A percentile compares a stretch with the other conserved stretches of the same genome.
phyloP scores from a whole-genome alignment of 176 grass and related monocot genomes.

The Neostapfia colusana region DNA sequence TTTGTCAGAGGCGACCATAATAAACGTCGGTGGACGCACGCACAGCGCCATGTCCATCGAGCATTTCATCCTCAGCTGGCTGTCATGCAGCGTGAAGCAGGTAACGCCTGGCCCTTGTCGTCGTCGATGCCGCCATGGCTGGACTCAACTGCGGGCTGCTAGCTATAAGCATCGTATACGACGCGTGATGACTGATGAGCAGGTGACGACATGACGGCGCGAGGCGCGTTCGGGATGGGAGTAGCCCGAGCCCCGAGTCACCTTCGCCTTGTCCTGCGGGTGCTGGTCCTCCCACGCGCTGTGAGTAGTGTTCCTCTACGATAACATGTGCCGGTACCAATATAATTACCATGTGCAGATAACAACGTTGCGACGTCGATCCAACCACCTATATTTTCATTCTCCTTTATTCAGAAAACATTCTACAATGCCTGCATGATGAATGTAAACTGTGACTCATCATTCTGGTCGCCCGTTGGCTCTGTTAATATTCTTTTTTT shows the following conservation, averaged over 20 bases:
- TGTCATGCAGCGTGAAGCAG: conserved; percentile 76
- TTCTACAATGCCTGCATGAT: too few species aligned
- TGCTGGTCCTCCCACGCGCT: conserved; percentile 91
- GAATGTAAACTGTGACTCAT: conserved; percentile 70
- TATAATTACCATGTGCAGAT: too few species aligned
- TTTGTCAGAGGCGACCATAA: conserved; percentile 67
- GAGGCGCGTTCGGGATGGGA: conserved; percentile 69
- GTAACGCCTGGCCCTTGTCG: conserved; percentile 37
- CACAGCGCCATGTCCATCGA: conserved; percentile 93
- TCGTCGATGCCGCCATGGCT: not conserved
- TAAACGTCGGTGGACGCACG: conserved; percentile 76
- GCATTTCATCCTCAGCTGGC: conserved; percentile 88
- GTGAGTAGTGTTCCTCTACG: conserved; percentile 49
- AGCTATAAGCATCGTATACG: not conserved
- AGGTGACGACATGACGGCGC: conserved; percentile 54
- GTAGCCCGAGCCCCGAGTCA: conserved; percentile 91
- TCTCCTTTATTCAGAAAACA: not conserved
- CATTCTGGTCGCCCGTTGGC: too few species aligned
- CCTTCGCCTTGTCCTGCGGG: conserved; percentile 89
- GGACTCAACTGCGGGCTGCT: not conserved
- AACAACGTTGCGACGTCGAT: not conserved
- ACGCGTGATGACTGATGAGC: conserved; percentile 15
- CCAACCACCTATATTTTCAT: too few species aligned
- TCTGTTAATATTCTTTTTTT: too few species aligned
- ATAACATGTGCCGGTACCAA: too few species aligned